Conservation (phyloP, 2,329 filamentous ascomycete species). For the Colletotrichum musicola region DNA sequence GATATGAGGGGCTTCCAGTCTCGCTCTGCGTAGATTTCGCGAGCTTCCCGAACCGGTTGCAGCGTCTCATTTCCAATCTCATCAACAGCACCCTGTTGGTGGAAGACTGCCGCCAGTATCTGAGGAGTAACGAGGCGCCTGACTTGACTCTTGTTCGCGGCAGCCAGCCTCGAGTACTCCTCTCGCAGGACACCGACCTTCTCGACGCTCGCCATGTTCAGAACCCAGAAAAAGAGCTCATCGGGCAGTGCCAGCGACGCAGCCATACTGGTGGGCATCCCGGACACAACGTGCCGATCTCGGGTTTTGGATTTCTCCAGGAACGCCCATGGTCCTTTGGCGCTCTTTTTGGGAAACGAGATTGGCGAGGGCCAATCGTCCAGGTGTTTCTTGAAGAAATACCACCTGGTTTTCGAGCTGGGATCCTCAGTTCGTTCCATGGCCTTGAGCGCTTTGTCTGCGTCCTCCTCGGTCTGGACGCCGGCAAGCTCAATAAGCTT, state of each 20-base stretch:
- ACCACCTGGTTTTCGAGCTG: constrained; percentile 55
- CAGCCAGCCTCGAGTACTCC: constrained; percentile 71
- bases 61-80: constrained; percentile 53
- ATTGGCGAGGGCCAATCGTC: constrained; percentile 43
- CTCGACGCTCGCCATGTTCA: constrained; percentile 70
- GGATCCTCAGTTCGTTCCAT: constrained; percentile 62
- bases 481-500: constrained; percentile 40
- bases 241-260: constrained; percentile 64
- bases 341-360: constrained; percentile 54
- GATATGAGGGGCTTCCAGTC: constrained; percentile 61
- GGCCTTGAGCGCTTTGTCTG: constrained; percentile 60
- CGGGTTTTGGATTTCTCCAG: constrained; percentile 63
- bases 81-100: constrained; percentile 67
- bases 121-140: constrained; percentile 58
- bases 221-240: constrained; percentile 75
- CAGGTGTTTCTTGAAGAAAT: constrained; percentile 62
- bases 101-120: constrained; percentile 67
- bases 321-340: constrained; percentile 60
- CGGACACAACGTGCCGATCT: constrained; percentile 71
- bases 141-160: constrained; percentile 58
- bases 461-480: constrained; percentile 55
- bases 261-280: constrained; percentile 68
- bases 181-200: constrained; percentile 66
- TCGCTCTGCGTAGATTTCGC: constrained; percentile 49
- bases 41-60: constrained; percentile 43